Evolutionary conservation across 2,329 filamentous ascomycete genomes (phyloP).

Genomic region (Raffaelea ambrosiae): DNA sequence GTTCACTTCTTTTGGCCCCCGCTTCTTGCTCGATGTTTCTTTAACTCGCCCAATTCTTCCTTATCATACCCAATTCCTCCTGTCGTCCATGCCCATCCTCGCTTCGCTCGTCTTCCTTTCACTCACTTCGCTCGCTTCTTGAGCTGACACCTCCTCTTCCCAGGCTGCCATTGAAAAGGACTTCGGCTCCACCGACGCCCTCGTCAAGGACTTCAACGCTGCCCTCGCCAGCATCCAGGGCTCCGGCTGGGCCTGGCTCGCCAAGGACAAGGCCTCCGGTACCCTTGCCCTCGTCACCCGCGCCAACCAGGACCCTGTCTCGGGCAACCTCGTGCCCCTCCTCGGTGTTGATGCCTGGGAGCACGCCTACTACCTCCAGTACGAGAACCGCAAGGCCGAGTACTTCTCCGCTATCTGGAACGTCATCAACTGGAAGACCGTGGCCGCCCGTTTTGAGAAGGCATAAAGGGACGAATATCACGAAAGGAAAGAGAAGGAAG

Average conservation of each 20-base stretch:
- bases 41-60: too few species aligned
- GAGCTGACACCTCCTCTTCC: not conserved
- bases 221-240: slow-evolving; percentile 71
- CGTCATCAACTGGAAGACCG: slow-evolving; percentile 91
- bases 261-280: slow-evolving; percentile 58
- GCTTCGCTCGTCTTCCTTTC: not conserved
- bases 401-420: slow-evolving; percentile 94
- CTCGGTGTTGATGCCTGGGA: slow-evolving; percentile 93
- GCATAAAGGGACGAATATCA: slow-evolving; percentile 9
- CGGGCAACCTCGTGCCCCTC: slow-evolving; percentile 73
- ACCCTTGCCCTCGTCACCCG: slow-evolving; percentile 58
- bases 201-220: slow-evolving; percentile 59
- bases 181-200: slow-evolving; percentile 58
- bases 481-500: not conserved
- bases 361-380: slow-evolving; percentile 93
- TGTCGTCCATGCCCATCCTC: too few species aligned
- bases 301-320: slow-evolving; percentile 83
- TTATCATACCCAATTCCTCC: too few species aligned
- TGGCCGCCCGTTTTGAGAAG: slow-evolving; percentile 59
- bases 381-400: slow-evolving; percentile 94
- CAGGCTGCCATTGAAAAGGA: slow-evolving; percentile 52
- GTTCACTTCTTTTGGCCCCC: slow-evolving; percentile 7
- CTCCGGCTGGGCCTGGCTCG: slow-evolving; percentile 85
- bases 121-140: not conserved
- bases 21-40: slow-evolving; percentile 33